phyloP scores from a whole-genome alignment of 2,329 filamentous ascomycete species.

The Aspergillus tubingensis region DNA sequence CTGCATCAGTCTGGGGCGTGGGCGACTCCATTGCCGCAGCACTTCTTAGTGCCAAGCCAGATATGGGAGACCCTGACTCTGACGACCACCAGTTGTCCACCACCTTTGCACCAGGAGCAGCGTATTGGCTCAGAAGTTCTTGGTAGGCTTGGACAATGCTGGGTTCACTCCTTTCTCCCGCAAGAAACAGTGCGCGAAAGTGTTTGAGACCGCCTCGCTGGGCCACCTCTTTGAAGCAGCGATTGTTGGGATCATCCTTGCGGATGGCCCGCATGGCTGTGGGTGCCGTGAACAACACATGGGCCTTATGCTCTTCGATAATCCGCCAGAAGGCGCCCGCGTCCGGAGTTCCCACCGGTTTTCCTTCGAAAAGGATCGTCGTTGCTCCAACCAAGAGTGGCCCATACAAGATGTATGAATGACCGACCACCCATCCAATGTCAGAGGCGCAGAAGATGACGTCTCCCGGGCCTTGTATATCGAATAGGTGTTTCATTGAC shows the following conservation, averaged over 20 bases:
- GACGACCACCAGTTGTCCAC: conserved; percentile 77
- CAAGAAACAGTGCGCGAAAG: conserved; percentile 76
- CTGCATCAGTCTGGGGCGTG: conserved; percentile 22
- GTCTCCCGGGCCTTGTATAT: conserved; percentile 79
- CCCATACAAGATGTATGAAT: conserved; percentile 86
- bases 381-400: conserved; percentile 82
- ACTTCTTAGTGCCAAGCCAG: conserved; percentile 65
- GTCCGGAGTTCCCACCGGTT: conserved; percentile 85
- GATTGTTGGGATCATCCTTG: conserved; percentile 77
- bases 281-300: conserved; percentile 80
- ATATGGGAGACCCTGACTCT: conserved; percentile 69
- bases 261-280: conserved; percentile 85
- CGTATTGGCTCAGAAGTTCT: conserved; percentile 67
- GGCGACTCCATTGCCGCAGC: conserved; percentile 55
- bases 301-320: conserved; percentile 81
- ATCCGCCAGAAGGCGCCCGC: conserved; percentile 87
- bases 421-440: conserved; percentile 88
- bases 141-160: conserved; percentile 82
- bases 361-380: conserved; percentile 90
- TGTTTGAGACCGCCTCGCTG: conserved; percentile 69
- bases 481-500: conserved; percentile 80
- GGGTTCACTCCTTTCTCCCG: conserved; percentile 86
- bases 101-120: conserved; percentile 62
- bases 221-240: conserved; percentile 64
- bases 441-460: conserved; percentile 80